Conservation (phyloP, 129 eudicot genomes). For the Chrysanthemum seticuspe region DNA sequence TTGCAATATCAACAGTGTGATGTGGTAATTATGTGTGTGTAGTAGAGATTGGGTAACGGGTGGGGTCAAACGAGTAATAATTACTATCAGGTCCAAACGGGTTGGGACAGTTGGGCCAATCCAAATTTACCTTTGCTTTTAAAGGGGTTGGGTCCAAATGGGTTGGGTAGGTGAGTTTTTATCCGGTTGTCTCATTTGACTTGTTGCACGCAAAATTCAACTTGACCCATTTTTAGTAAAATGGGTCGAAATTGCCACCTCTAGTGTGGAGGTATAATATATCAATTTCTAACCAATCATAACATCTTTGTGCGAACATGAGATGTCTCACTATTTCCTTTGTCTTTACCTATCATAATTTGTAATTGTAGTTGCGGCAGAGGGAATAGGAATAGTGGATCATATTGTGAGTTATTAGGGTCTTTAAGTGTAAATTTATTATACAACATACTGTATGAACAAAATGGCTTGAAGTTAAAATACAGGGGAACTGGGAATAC, state of each 20-base stretch:
- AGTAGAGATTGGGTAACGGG: too few relatives aligned
- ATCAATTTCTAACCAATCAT: neutral
- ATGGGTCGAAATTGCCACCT: neutral
- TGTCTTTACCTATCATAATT: neutral
- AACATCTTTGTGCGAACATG: constrained; percentile 1
- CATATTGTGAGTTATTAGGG: constrained; percentile 2
- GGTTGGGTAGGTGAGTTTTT: too few relatives aligned
- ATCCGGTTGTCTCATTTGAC: too few relatives aligned
- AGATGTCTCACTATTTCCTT: neutral
- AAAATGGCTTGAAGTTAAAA: constrained; percentile 9
- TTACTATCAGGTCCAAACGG: too few relatives aligned
- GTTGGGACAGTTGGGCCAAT: too few relatives aligned
- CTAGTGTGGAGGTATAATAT: neutral
- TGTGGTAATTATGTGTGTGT: neutral
- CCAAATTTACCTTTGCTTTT: too few relatives aligned
- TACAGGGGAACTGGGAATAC: constrained; percentile 3
- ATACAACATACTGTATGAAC: neutral
- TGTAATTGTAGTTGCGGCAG: neutral
- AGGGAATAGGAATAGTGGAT: neutral
- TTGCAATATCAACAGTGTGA: neutral
- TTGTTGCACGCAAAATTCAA: too few relatives aligned
- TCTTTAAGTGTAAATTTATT: neutral
- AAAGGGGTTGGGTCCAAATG: too few relatives aligned
- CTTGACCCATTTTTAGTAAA: neutral
- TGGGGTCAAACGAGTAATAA: too few relatives aligned